Evolutionary conservation across 2,329 filamentous ascomycete genomes (phyloP).

Genomic region (Talaromyces sp.): DNA sequence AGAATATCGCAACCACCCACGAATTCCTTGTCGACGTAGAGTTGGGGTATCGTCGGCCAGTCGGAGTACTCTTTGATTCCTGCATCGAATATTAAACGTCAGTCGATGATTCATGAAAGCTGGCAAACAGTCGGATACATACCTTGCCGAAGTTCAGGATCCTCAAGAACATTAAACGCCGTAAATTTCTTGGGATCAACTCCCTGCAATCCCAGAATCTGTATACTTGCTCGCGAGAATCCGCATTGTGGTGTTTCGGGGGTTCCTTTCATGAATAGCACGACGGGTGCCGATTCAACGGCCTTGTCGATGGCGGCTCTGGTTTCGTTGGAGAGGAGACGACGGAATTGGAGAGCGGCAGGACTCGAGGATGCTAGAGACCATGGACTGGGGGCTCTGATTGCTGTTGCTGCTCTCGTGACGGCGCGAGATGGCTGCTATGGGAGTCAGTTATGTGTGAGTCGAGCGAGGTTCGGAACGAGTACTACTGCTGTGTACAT

Average conservation of each 20-base stretch:
- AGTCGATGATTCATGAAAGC: background rate
- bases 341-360: constrained; percentile 39
- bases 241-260: constrained; percentile 95
- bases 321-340: constrained; percentile 77
- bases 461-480: background rate
- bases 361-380: constrained; percentile 14
- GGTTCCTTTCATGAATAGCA: constrained; percentile 99
- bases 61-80: constrained; percentile 99
- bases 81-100: constrained; percentile 35
- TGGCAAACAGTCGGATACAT: constrained; percentile 27
- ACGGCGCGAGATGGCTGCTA: constrained; percentile 16
- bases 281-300: constrained; percentile 81
- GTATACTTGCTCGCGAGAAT: constrained; percentile 91
- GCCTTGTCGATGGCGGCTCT: constrained; percentile 85
- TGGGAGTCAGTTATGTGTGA: background rate
- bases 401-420: background rate
- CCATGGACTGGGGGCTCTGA: constrained; percentile 15
- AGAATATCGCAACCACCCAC: constrained; percentile 97
- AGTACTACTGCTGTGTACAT: background rate
- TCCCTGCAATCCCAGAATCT: constrained; percentile 91
- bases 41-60: constrained; percentile 97
- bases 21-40: constrained; percentile 95
- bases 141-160: constrained; percentile 81
- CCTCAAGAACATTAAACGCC: constrained; percentile 97
- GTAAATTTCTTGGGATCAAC: constrained; percentile 94